Evolutionary conservation across 352 stramenopile genomes (phyloP).

Genomic region (Saprolegnia diclina): DNA sequence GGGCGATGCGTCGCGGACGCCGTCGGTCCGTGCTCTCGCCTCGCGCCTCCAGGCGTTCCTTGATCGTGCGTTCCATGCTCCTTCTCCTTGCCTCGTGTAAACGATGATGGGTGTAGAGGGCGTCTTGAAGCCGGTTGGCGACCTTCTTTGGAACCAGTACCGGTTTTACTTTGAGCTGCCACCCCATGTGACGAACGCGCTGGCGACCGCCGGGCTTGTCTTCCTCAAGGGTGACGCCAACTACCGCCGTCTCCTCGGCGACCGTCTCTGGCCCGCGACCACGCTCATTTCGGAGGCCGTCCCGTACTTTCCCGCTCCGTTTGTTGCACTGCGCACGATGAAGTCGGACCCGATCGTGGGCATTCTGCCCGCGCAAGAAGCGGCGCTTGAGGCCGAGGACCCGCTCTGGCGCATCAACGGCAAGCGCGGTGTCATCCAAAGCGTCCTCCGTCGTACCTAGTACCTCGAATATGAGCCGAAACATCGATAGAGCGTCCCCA

Average conservation of each 20-base stretch:
- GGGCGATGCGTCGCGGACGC: conserved; percentile 32
- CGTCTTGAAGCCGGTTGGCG: not conserved
- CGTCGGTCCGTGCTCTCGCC: conserved; percentile 45
- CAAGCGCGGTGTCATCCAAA: conserved; percentile 61
- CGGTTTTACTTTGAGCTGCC: conserved; percentile 72
- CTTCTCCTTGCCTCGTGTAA: conserved; percentile 32
- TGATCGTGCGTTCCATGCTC: not conserved
- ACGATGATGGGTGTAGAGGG: not conserved
- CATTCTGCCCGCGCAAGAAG: conserved; percentile 39
- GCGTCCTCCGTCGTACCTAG: conserved; percentile 34
- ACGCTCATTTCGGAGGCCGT: conserved; percentile 81
- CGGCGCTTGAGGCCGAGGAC: conserved; percentile 45
- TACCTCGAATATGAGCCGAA: not conserved
- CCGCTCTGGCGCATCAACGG: conserved; percentile 60
- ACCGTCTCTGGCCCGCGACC: conserved; percentile 86
- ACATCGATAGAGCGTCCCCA: not conserved
- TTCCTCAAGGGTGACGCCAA: conserved; percentile 98
- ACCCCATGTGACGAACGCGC: conserved; percentile 29
- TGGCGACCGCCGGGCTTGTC: conserved; percentile 68
- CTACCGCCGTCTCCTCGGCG: conserved; percentile 93
- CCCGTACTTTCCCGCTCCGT: conserved; percentile 59
- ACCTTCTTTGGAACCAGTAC: conserved; percentile 64
- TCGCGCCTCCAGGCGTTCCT: conserved; percentile 39
- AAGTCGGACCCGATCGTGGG: conserved; percentile 69
- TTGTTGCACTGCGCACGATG: conserved; percentile 63